Evolutionary conservation across 2,329 filamentous ascomycete genomes (phyloP).

Genomic region (Ceratocystis albifundus): DNA sequence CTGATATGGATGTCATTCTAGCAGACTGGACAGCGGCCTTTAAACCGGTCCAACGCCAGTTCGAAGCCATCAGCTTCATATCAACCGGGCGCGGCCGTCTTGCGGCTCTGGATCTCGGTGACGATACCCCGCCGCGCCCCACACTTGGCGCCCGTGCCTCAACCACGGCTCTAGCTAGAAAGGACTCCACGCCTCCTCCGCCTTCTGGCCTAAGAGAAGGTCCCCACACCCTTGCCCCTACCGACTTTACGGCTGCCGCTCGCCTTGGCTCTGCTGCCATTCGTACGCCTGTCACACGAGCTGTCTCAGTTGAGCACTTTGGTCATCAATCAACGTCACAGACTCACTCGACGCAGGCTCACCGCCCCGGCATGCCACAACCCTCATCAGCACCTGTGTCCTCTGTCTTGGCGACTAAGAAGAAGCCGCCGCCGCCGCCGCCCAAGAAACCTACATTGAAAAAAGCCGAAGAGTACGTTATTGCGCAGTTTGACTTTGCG

Average conservation of each 20-base stretch:
- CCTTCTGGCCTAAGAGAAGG: slow-evolving; percentile 1
- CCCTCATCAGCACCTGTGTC: slow-evolving; percentile 4
- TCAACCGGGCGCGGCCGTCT: slow-evolving; percentile 55
- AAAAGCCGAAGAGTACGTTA: slow-evolving; percentile 47
- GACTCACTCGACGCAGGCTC: slow-evolving; percentile 6
- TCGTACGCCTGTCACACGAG: slow-evolving; percentile 11
- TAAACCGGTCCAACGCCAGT: slow-evolving; percentile 50
- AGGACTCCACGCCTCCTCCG: not conserved
- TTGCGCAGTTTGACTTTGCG: slow-evolving; percentile 63
- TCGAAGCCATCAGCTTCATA: slow-evolving; percentile 54
- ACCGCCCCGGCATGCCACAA: slow-evolving; percentile 12
- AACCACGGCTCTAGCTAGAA: not conserved
- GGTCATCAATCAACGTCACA: slow-evolving; percentile 20
- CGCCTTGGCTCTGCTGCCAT: slow-evolving; percentile 13
- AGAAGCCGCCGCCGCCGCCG: slow-evolving; percentile 21
- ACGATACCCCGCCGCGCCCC: slow-evolving; percentile 8
- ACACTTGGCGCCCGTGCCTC: slow-evolving; percentile 13
- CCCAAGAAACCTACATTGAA: slow-evolving; percentile 64
- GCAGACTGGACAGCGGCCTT: slow-evolving; percentile 53
- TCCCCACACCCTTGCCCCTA: slow-evolving; percentile 21
- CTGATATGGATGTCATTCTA: slow-evolving; percentile 60
- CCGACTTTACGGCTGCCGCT: slow-evolving; percentile 22
- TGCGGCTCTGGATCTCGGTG: slow-evolving; percentile 17
- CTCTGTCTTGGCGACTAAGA: slow-evolving; percentile 15
- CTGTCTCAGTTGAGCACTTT: slow-evolving; percentile 19